Conservation (phyloP, 179 eudicot species). For the Drosera spatulata region DNA sequence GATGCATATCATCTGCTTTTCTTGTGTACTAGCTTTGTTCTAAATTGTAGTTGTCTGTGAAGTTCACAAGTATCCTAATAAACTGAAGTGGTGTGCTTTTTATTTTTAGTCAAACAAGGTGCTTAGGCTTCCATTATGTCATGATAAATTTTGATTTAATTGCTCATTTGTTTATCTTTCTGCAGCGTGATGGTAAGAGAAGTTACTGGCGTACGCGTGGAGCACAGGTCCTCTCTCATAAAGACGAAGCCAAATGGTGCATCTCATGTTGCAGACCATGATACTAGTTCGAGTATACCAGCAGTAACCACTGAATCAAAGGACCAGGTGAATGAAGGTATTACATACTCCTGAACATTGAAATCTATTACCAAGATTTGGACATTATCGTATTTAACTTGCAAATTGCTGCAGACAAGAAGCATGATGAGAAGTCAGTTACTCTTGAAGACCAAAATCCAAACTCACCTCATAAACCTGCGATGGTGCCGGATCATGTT, state of each 20-base stretch:
- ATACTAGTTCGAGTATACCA: conserved; percentile 21
- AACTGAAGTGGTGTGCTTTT: too few relatives aligned
- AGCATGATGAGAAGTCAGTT: conserved; percentile 18
- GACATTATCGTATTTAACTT: conserved; percentile 37
- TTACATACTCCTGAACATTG: conserved; percentile 24
- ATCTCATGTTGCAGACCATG: conserved; percentile 27
- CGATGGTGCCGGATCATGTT: conserved; percentile 19
- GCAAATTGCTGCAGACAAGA: conserved; percentile 22
- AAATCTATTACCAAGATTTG: conserved; percentile 32
- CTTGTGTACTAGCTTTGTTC: too few relatives aligned
- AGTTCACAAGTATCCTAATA: too few relatives aligned
- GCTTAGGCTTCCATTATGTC: too few relatives aligned
- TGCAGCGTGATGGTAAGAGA: conserved; percentile 86
- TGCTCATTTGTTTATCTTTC: background rate
- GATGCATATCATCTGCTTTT: too few relatives aligned
- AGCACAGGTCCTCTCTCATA: conserved; percentile 31
- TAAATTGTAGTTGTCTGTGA: too few relatives aligned
- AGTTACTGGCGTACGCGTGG: conserved; percentile 48
- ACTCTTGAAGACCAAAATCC: conserved; percentile 34
- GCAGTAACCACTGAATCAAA: conserved; percentile 22
- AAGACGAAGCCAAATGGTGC: conserved; percentile 36
- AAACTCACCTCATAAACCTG: conserved; percentile 32
- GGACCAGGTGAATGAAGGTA: conserved; percentile 33
- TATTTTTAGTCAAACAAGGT: too few relatives aligned
- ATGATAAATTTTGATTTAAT: too few relatives aligned